A percentile compares a stretch with the other conserved stretches of the same genome.
These are phyloP conservation scores for Stagonosporopsis chrysanthemi DNA, from an alignment of 2,329 filamentous ascomycete species.

Conservation along the genomic window DNA sequence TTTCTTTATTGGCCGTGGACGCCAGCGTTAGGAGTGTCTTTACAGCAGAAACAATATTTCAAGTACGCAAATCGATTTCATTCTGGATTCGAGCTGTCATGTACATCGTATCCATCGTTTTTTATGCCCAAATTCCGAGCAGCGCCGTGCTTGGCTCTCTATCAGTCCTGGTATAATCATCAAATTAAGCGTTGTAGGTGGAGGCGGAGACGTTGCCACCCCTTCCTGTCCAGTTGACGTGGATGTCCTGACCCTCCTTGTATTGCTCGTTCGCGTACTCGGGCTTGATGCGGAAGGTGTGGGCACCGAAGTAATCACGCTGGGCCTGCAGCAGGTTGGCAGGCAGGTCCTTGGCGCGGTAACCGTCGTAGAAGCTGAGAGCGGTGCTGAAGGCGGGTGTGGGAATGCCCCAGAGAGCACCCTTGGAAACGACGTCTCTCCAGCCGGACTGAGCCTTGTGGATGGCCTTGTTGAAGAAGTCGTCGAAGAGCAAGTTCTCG, in stretches of 20 bases:
- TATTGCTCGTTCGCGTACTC: slow-evolving; percentile 72
- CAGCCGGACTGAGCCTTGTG: slow-evolving; percentile 79
- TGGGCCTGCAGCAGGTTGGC: slow-evolving; percentile 99
- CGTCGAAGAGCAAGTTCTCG: slow-evolving; percentile 97
- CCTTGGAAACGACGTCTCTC: slow-evolving; percentile 79
- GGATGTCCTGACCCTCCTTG: slow-evolving; percentile 84
- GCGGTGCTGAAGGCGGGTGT: slow-evolving; percentile 97
- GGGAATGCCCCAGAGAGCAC: slow-evolving; percentile 92
- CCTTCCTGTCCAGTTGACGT: slow-evolving; percentile 99
- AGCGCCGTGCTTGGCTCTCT: slow-evolving; percentile 21
- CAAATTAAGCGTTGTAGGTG: slow-evolving; percentile 87
- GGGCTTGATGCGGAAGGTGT: slow-evolving; percentile 63
- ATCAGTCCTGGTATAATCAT: slow-evolving; percentile 24
- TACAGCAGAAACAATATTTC: neutral
- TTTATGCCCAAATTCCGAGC: slow-evolving; percentile 29
- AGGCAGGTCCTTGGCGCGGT: slow-evolving; percentile 95
- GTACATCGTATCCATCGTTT: slow-evolving; percentile 32
- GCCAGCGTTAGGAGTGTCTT: too few relatives aligned
- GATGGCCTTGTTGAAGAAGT: slow-evolving; percentile 99
- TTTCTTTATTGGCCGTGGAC: neutral
- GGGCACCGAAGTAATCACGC: slow-evolving; percentile 95
- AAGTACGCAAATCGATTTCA: slow-evolving; percentile 31
- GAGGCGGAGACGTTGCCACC: slow-evolving; percentile 97
- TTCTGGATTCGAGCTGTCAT: slow-evolving; percentile 33
- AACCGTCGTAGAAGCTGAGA: slow-evolving; percentile 97